Conservation (phyloP, 495 filamentous ascomycete genomes). For the Jackrogersella multiformis region DNA sequence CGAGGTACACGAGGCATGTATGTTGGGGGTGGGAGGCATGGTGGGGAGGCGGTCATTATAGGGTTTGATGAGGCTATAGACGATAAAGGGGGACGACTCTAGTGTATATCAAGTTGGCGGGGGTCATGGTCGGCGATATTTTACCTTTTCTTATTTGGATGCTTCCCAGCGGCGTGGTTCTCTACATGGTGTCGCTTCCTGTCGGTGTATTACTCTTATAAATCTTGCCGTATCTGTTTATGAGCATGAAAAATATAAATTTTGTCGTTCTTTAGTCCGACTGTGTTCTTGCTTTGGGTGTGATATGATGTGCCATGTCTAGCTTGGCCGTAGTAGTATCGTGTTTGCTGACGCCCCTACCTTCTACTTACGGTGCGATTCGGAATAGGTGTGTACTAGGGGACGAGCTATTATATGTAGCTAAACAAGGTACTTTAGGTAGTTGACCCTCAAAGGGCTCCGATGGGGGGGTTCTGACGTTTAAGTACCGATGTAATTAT, state of each 20-base stretch:
- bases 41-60: neutral
- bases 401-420: no score
- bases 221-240: neutral
- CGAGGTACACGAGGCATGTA: neutral
- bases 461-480: no score
- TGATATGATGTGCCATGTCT: no score
- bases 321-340: no score
- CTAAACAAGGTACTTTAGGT: no score
- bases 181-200: neutral
- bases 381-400: no score
- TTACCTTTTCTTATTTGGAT: neutral
- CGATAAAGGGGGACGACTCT: neutral
- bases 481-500: no score
- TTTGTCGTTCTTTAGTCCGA: neutral
- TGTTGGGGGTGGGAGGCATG: neutral
- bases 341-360: no score
- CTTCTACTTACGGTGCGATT: no score
- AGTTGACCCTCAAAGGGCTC: no score
- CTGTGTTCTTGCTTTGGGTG: no score
- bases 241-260: neutral
- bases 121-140: slow-evolving; percentile 1
- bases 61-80: neutral
- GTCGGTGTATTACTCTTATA: slow-evolving; percentile 5
- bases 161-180: slow-evolving; percentile 1
- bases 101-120: neutral